Conservation (phyloP, 371 early-diverging fungal species). For the Mortierella sp. region DNA sequence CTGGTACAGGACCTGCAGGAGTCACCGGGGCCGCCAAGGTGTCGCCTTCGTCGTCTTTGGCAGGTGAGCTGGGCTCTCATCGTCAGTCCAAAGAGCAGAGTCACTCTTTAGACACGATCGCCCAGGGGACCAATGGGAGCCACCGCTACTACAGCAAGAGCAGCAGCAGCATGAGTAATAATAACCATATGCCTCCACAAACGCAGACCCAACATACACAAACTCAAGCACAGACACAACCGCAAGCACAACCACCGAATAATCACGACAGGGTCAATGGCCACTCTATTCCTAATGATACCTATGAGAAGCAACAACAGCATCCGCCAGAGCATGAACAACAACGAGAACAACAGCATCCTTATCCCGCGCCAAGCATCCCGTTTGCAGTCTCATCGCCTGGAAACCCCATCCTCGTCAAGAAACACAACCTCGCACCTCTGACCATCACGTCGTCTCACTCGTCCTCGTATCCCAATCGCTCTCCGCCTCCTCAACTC, state of each 20-base stretch:
- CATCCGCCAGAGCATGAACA: slow-evolving; percentile 3
- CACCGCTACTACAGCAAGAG: not conserved
- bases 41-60: not conserved
- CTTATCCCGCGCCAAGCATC: slow-evolving; percentile 30
- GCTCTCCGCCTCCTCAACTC: slow-evolving; percentile 19
- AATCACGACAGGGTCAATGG: slow-evolving; percentile 5
- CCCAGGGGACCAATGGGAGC: slow-evolving; percentile 28
- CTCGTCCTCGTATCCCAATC: slow-evolving; percentile 8
- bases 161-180: not conserved
- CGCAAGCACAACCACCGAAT: not conserved
- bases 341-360: slow-evolving; percentile 1
- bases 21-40: not conserved
- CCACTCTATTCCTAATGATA: slow-evolving; percentile 2
- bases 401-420: slow-evolving; percentile 50
- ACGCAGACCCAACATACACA: slow-evolving; percentile 2
- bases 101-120: slow-evolving; percentile 11
- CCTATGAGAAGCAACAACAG: not conserved
- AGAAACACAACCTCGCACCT: slow-evolving; percentile 35
- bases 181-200: slow-evolving; percentile 8
- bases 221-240: slow-evolving; percentile 1
- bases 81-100: slow-evolving; percentile 4
- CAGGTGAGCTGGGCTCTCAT: slow-evolving; percentile 14
- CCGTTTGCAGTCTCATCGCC: slow-evolving; percentile 49
- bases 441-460: slow-evolving; percentile 13
- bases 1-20: slow-evolving; percentile 1